phyloP scores from a whole-genome alignment of 2,329 filamentous ascomycete genomes.

The Fusarium oxysporum region DNA sequence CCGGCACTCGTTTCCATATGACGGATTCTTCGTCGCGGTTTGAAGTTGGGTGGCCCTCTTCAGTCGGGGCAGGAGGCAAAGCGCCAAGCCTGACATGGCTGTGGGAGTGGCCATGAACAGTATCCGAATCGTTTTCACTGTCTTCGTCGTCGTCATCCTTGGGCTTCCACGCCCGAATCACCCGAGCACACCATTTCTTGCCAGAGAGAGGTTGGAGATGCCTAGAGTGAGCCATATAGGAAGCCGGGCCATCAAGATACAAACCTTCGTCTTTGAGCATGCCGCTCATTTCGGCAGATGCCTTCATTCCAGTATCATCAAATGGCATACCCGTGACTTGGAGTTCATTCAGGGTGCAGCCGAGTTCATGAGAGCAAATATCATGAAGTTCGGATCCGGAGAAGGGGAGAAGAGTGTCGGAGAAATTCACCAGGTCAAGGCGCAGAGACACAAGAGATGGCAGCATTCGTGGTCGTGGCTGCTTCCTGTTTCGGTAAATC shows the following conservation, averaged over 20 bases:
- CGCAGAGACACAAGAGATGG: constrained; percentile 61
- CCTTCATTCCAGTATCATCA: constrained; percentile 61
- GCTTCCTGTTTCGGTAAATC: constrained; percentile 49
- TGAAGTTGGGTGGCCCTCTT: constrained; percentile 58
- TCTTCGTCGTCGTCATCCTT: constrained; percentile 42
- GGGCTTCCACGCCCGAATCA: constrained; percentile 59
- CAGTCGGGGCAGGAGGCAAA: constrained; percentile 56
- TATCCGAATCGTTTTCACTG: constrained; percentile 44
- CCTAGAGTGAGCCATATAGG: constrained; percentile 56
- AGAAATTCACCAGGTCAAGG: constrained; percentile 67
- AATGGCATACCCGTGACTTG: constrained; percentile 64
- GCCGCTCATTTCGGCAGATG: constrained; percentile 60
- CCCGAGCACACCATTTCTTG: constrained; percentile 55
- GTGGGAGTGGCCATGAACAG: constrained; percentile 40
- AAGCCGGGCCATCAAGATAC: constrained; percentile 59
- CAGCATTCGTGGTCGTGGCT: constrained; percentile 57
- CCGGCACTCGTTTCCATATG: constrained; percentile 64
- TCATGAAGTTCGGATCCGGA: constrained; percentile 63
- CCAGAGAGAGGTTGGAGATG: constrained; percentile 55
- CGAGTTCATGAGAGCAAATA: constrained; percentile 65
- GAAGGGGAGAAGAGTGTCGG: constrained; percentile 57
- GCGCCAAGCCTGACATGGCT: constrained; percentile 47
- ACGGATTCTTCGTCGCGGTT: constrained; percentile 56
- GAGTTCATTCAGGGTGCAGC: constrained; percentile 64
- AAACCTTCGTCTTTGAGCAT: constrained; percentile 66